A percentile compares a stretch with the other conserved stretches of the same genome.
Conservation (phyloP, 2,329 filamentous ascomycete species). For the Calonectria hongkongensis region DNA sequence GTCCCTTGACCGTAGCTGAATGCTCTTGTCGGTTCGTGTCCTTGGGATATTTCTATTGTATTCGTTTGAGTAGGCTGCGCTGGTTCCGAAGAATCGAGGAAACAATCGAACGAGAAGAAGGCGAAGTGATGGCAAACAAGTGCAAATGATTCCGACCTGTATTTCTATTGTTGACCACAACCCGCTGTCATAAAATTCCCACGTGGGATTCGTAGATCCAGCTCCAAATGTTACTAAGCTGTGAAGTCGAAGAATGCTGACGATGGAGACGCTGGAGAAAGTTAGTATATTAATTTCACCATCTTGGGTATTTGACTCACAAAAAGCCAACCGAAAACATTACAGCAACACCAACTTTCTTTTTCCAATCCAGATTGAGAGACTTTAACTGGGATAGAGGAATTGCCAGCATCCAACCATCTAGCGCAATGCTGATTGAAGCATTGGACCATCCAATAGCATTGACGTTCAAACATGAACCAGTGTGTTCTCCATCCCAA, state of each 20-base stretch:
- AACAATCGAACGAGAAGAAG: constrained; percentile 62
- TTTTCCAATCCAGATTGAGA: constrained; percentile 67
- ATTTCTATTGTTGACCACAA: constrained; percentile 63
- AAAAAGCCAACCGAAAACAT: constrained; percentile 72
- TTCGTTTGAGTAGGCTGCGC: constrained; percentile 50
- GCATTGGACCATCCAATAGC: constrained; percentile 55
- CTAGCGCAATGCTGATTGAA: constrained; percentile 70
- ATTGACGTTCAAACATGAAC: constrained; percentile 70
- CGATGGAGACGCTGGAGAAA: constrained; percentile 56
- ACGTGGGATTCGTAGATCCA: constrained; percentile 57
- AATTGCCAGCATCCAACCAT: constrained; percentile 71
- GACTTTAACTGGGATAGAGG: constrained; percentile 67
- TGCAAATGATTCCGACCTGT: constrained; percentile 63
- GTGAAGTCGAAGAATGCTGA: constrained; percentile 61
- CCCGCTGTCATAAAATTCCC: constrained; percentile 58
- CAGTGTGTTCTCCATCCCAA: constrained; percentile 69
- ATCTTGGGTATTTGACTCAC: neutral
- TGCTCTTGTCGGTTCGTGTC: constrained; percentile 2
- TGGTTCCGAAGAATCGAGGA: constrained; percentile 58
- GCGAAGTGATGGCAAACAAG: constrained; percentile 61
- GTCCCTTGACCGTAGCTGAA: constrained; percentile 6
- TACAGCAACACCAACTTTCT: constrained; percentile 67
- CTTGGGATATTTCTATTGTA: constrained; percentile 22
- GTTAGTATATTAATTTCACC: neutral
- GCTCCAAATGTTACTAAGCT: constrained; percentile 58